These are phyloP conservation scores for Psilocybe cubensis DNA, from an alignment of 768 basidiomycete species.

Conservation along the genomic window DNA sequence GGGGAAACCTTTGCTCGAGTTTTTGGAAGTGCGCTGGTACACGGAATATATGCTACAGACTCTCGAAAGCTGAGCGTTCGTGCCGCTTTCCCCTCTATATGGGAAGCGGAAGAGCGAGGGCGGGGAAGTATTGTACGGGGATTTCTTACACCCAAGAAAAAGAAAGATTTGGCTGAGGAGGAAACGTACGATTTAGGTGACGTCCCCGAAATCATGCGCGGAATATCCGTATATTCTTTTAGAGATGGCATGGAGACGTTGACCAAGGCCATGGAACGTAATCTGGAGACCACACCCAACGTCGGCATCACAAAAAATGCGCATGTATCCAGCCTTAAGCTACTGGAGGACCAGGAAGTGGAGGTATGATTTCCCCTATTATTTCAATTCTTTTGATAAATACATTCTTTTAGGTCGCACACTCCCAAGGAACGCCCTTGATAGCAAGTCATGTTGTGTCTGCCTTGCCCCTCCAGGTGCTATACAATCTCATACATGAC, in stretches of 20 bases:
- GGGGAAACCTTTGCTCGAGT: constrained; percentile 71
- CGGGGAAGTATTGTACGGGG: constrained; percentile 74
- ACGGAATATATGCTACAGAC: constrained; percentile 94
- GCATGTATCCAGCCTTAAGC: constrained; percentile 37
- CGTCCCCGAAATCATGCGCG: constrained; percentile 49
- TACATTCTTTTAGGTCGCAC: constrained; percentile 18
- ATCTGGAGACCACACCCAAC: constrained; percentile 51
- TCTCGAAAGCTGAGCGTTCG: constrained; percentile 73
- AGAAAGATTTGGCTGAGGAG: constrained; percentile 7
- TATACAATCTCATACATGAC: constrained; percentile 42
- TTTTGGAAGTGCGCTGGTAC: constrained; percentile 81
- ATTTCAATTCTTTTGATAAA: constrained; percentile 4
- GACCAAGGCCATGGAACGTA: constrained; percentile 52
- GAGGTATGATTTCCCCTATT: constrained; percentile 40
- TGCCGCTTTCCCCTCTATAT: constrained; percentile 76
- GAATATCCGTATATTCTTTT: constrained; percentile 83
- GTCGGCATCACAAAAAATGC: constrained; percentile 59
- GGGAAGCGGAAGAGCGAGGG: constrained; percentile 69
- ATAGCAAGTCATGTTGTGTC: constrained; percentile 74
- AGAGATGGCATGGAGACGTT: constrained; percentile 74
- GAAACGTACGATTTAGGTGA: constrained; percentile 45
- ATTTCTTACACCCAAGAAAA: constrained; percentile 34
- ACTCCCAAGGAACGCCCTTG: constrained; percentile 24
- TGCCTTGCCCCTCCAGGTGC: constrained; percentile 65
- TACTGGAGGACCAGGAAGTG: constrained; percentile 38